Evolutionary conservation across 1,139 yeast genomes (phyloP).

Genomic region (Lodderomyces metapsilosis): DNA sequence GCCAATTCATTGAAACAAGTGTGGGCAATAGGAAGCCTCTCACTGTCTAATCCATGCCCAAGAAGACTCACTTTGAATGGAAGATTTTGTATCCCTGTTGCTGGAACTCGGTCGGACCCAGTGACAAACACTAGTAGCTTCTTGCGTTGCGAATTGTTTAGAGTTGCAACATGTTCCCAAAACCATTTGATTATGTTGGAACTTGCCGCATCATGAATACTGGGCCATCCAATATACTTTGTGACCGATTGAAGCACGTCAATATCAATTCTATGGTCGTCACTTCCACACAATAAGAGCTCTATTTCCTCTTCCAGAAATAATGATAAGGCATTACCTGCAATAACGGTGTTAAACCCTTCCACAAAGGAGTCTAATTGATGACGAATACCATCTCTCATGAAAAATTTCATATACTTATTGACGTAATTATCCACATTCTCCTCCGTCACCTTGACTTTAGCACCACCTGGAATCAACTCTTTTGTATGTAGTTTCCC

Average conservation of each 20-base stretch:
- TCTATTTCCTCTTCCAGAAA: constrained; percentile 83
- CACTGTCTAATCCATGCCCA: constrained; percentile 42
- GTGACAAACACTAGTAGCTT: constrained; percentile 74
- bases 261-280: constrained; percentile 63
- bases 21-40: constrained; percentile 78
- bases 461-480: constrained; percentile 57
- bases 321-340: constrained; percentile 75
- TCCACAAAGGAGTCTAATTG: constrained; percentile 58
- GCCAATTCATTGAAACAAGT: constrained; percentile 93
- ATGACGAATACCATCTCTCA: constrained; percentile 51
- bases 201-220: constrained; percentile 28
- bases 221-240: constrained; percentile 62
- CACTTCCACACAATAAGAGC: constrained; percentile 74
- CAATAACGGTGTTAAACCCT: constrained; percentile 77
- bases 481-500: constrained; percentile 43
- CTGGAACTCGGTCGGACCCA: constrained; percentile 90
- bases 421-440: constrained; percentile 64
- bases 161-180: constrained; percentile 66
- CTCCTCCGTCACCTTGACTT: constrained; percentile 48
- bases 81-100: constrained; percentile 80
- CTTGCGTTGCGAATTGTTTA: constrained; percentile 52
- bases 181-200: constrained; percentile 66
- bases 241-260: constrained; percentile 69
- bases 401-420: constrained; percentile 57
- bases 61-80: constrained; percentile 61